Evolutionary conservation across 1,139 yeast genomes (phyloP).

Genomic region (Blastobotrys raffinosifermentans): DNA sequence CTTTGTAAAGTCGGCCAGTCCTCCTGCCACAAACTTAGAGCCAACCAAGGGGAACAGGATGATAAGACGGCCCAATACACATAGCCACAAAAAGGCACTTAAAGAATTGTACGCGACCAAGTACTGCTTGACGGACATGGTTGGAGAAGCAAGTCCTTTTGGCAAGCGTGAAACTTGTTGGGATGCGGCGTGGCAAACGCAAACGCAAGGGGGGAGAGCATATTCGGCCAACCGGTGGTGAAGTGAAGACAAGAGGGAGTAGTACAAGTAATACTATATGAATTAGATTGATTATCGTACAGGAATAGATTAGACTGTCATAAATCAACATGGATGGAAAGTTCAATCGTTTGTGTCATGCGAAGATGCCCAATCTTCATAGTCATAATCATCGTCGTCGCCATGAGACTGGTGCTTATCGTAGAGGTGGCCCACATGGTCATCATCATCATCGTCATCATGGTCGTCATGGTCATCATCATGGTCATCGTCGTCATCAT

Average conservation of each 20-base stretch:
- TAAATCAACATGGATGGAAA: too few relatives aligned
- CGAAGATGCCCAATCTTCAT: slow-evolving; percentile 9
- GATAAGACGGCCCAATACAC: slow-evolving; percentile 40
- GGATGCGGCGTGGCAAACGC: neutral
- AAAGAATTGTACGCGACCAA: slow-evolving; percentile 53
- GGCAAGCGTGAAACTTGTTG: neutral
- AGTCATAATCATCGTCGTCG: slow-evolving; percentile 15
- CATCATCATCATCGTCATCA: slow-evolving; percentile 15
- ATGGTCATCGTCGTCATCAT: slow-evolving; percentile 23
- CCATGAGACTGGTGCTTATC: slow-evolving; percentile 9
- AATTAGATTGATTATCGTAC: too few relatives aligned
- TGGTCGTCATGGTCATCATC: slow-evolving; percentile 20
- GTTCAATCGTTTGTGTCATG: too few relatives aligned
- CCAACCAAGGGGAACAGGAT: slow-evolving; percentile 39
- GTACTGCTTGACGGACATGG: slow-evolving; percentile 24
- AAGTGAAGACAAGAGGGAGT: neutral
- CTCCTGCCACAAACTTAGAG: slow-evolving; percentile 46
- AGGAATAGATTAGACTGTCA: too few relatives aligned
- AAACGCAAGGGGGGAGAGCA: neutral
- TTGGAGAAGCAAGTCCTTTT: neutral
- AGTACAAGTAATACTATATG: neutral
- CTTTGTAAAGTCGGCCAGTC: slow-evolving; percentile 56
- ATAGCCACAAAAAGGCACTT: slow-evolving; percentile 64
- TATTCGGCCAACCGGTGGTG: neutral
- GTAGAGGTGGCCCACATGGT: slow-evolving; percentile 7